A percentile compares a stretch with the other conserved stretches of the same genome.
Conservation (phyloP, 208 protist species). For the Crithidia brevicula region DNA sequence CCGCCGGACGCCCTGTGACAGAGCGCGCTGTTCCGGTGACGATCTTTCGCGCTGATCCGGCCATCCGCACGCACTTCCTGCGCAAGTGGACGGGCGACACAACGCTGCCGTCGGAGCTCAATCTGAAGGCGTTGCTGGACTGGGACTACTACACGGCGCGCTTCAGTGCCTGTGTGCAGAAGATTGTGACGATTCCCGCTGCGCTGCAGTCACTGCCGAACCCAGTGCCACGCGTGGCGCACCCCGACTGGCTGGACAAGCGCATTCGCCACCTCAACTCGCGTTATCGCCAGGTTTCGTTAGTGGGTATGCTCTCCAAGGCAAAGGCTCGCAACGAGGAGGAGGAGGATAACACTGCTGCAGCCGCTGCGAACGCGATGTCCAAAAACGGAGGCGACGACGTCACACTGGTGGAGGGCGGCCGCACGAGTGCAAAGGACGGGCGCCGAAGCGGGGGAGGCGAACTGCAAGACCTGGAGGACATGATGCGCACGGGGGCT, state of each 20-base stretch:
- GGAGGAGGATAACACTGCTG: constrained; percentile 11
- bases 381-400: background rate
- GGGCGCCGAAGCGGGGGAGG: background rate
- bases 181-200: constrained; percentile 99
- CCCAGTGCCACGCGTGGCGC: constrained; percentile 96
- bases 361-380: background rate
- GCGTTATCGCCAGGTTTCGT: constrained; percentile 72
- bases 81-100: constrained; percentile 95
- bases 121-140: constrained; percentile 97
- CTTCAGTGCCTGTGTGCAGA: constrained; percentile 97
- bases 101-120: constrained; percentile 50
- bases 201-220: constrained; percentile 97
- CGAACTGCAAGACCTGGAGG: constrained; percentile 62
- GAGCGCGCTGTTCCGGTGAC: constrained; percentile 97
- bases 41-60: constrained; percentile 97
- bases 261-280: constrained; percentile 85
- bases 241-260: constrained; percentile 98
- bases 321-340: constrained; percentile 8
- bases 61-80: constrained; percentile 91
- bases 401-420: background rate
- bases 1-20: constrained; percentile 95
- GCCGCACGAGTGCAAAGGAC: background rate
- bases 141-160: constrained; percentile 99
- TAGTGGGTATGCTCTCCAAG: constrained; percentile 63
- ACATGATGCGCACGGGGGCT: constrained; percentile 30